Base-by-base conservation (phyloP, 2,329 filamentous ascomycete genomes). In the Cytospora chrysosperma region DNA sequence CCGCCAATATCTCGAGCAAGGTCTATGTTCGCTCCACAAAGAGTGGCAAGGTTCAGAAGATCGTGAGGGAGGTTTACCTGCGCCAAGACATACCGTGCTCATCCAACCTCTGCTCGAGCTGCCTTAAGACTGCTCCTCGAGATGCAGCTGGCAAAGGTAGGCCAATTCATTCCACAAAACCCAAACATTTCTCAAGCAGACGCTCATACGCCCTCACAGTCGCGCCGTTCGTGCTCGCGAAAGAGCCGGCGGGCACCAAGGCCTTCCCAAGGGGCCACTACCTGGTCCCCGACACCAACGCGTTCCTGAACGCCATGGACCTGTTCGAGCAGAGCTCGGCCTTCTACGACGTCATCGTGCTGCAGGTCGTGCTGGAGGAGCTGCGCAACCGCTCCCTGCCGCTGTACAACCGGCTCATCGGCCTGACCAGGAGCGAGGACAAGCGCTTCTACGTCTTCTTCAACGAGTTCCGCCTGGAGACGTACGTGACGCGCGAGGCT, bases 381-480 rank as follows among this genome's bases (percentile, higher is more conserved):
- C 85, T 99, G 65, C 91, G 93, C 73, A 97, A 97, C 75, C 87
- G 93, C 70, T 98, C 94, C 15, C 78, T 98, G 66, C 95, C 95
- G 50, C 85, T 99, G 43, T 99, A 98, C 79, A 97, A 97, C 75
- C 91, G 95, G 47, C 81, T 99, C 56, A 87, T 98, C 69, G 88
- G 90, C 26, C 81, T 99, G 67, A 96, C 93, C 47, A 96, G 94
- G 77, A 97, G 94, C 72, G 93, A 97, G 71, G 93, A 96, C 68
- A 99, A 99, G 81, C 88, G 94, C 61, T 98, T 97, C 75, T 97
- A 98, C 73, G 92, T 99, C 59, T 99, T 99, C 75, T 98, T 98
- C 85, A 99, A 99, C 75, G 95, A 99, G 71, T 99, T 99, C 73
- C 86, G 94, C 58, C 81, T 93, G 47, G 96, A 99, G 76, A 99